Conservation (phyloP, 2,329 filamentous ascomycete species). For the Rasamsonia emersonii region DNA sequence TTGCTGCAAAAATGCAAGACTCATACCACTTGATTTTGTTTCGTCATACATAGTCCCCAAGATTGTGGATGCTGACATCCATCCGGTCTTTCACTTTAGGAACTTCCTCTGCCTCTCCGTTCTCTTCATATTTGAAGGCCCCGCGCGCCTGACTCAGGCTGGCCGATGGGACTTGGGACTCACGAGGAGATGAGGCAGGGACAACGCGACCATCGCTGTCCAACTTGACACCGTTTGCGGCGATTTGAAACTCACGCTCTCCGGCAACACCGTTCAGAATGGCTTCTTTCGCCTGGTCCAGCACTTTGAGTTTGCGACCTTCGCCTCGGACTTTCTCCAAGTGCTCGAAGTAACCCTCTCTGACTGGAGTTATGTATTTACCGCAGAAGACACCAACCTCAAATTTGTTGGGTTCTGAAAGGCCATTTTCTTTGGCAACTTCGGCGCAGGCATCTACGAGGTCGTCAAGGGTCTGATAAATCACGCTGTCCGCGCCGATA, state of each 20-base stretch:
- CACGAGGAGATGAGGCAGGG: conserved; percentile 30
- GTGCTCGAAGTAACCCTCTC: conserved; percentile 72
- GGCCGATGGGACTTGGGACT: conserved; percentile 17
- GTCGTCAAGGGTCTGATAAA: conserved; percentile 69
- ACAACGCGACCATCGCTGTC: conserved; percentile 50
- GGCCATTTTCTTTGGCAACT: conserved; percentile 49
- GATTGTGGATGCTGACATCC: conserved; percentile 56
- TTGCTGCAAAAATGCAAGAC: not conserved
- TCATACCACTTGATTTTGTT: conserved; percentile 2
- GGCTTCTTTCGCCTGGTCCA: conserved; percentile 56
- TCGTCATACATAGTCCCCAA: conserved; percentile 36
- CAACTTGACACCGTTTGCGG: conserved; percentile 53
- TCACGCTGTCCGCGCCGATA: conserved; percentile 67
- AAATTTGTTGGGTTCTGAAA: conserved; percentile 53
- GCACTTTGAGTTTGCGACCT: conserved; percentile 57
- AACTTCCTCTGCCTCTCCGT: conserved; percentile 23
- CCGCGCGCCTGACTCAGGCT: conserved; percentile 9
- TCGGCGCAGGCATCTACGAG: conserved; percentile 72
- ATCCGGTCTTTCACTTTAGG: conserved; percentile 42
- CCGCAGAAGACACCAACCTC: conserved; percentile 91
- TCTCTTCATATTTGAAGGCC: conserved; percentile 16
- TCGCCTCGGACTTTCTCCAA: conserved; percentile 59
- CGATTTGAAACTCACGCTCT: conserved; percentile 53
- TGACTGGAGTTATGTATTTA: conserved; percentile 72
- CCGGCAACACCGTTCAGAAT: conserved; percentile 56